Conservation (phyloP, 345 rosid genomes). For the Fremontodendron californicum region DNA sequence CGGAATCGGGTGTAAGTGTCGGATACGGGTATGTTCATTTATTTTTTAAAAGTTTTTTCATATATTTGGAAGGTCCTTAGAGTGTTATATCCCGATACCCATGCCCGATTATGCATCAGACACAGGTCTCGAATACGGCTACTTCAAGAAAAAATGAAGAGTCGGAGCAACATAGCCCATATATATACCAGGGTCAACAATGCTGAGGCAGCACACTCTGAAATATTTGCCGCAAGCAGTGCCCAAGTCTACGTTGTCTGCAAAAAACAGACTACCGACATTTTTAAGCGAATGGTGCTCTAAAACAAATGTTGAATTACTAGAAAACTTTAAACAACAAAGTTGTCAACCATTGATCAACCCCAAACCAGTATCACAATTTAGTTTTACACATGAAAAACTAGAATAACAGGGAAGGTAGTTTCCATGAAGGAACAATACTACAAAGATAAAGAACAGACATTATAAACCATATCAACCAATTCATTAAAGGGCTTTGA, state of each 20-base stretch:
- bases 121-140: no score
- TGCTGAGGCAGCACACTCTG: conserved; percentile 68
- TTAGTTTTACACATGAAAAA: neutral
- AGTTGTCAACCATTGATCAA: neutral
- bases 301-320: neutral
- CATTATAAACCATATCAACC: neutral
- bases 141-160: no score
- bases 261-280: conserved; percentile 3
- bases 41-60: no score
- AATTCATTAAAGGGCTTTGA: neutral
- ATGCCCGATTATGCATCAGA: no score
- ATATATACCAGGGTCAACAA: conserved; percentile 48
- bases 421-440: neutral
- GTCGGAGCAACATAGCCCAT: no score
- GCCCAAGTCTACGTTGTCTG: conserved; percentile 69
- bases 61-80: no score
- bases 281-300: neutral
- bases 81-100: no score
- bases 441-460: neutral
- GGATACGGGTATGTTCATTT: neutral
- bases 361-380: neutral
- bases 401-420: neutral
- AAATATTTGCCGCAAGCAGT: conserved; percentile 66
- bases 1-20: no score
- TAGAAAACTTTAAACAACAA: neutral